Base-by-base conservation (phyloP, 805 yeast genomes). In the Candida nemodendra region DNA sequence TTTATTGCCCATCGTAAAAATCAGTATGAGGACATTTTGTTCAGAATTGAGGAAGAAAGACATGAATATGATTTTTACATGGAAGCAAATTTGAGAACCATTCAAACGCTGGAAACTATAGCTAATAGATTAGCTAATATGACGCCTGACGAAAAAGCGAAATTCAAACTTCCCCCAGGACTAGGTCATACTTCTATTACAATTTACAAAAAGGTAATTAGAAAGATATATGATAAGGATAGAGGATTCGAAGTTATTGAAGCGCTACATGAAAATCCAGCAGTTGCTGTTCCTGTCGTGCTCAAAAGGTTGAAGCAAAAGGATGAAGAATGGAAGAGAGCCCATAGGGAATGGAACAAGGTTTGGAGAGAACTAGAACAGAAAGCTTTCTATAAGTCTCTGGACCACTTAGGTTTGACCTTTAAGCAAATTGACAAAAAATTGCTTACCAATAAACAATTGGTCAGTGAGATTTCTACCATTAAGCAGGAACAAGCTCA, bases 321-420 rank as follows among this genome's bases (percentile, higher is more conserved):
- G 64, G 98, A 93, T 59, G 98, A 93, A 64, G 99, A 93, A 64
- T 93, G 99, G 99, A 85, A 88, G 62, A 78, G 96, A 45, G 90
- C 96, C 2, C 99, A 91, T 55, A 79, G 98, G 53, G 98, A 93
- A 61, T 93, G 99, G 98, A 91, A 91, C 65, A 91, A 91, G 59
- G 95, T 89, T 11, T 93, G 99, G 99, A 80, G 99, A 57, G 98
- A 91, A 64, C 80, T 95, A 65, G 99, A 93, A 62, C 96, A 90
- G 57, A 90, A 88, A 54, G 95, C 89, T 0, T 90, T 85, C 61
- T 87, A 80, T 69, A 93, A 93, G 62, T 86, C 96, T 2, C 71
- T 93, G 48, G 99, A 93, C 60, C 99, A 93, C 61, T 69, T 91
- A 45, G 99, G 99, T 1, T 72, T 93, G 53, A 90, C 97, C 0